Base-by-base conservation (phyloP, 108 stramenopile species). In the Halocafeteria seosinensis region DNA sequence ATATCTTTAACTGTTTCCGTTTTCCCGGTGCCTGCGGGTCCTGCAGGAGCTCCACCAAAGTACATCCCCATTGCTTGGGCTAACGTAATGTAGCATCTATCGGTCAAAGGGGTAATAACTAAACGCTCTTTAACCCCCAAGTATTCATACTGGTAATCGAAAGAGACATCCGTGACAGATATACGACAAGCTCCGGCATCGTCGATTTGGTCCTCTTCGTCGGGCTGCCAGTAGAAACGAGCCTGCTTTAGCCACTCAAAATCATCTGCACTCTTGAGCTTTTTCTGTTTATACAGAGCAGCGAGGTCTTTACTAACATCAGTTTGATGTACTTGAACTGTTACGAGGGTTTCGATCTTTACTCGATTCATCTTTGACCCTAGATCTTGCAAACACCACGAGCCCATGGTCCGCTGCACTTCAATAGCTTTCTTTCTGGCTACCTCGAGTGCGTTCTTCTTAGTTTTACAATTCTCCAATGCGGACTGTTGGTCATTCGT, bases 1-100 rank as follows among this genome's bases (percentile, higher is more conserved):
- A 81, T 38, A 38, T 81, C 80, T 57, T 81, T 81, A 33, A 79
- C 78, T 17, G 78, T 81, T 60, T 81, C 80, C 9, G 80, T 81
- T 65, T 81, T 81, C 1, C 80, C 80, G 11, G 78, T 79, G 11
- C 78, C 79, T 5, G 79, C 79, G 0, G 79, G 77, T 12, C 80
- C 80, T 3, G 78, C 78, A 8, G 80, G 80, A 3, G 80, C 80
- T 12, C 80, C 80, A 28, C 80, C 80, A 0, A 81, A 63, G 47
- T 66, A 72, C 78, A 79, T 81, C 5, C 78, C 80, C 37, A 81
- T 38, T 5, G 80, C 80, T 55, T 81, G 75, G 4, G 76, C 70
- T 28, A 81, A 66, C 0, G 77, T 81, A 13, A 81, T 76, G 65
- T 76, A 81, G 66, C 80, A 81, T 9, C 80, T 34, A 35, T 81